Evolutionary conservation across 2,329 filamentous ascomycete genomes (phyloP).

Genomic region (Thelonectria olida): DNA sequence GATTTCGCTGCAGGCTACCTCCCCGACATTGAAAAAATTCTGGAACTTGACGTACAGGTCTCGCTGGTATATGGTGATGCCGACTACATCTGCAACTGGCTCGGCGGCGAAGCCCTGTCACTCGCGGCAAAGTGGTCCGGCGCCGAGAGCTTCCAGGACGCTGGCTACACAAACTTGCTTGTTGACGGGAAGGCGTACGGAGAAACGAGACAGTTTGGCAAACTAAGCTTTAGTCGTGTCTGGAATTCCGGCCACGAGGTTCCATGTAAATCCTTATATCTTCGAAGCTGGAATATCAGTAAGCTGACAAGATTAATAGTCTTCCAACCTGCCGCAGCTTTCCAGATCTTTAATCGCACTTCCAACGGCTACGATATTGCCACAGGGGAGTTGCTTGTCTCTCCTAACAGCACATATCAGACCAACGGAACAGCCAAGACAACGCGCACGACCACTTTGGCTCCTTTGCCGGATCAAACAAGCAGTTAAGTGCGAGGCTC

Average conservation of each 20-base stretch:
- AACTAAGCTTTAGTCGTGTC: conserved; percentile 21
- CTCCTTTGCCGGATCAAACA: conserved; percentile 6
- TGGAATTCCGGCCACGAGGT: conserved; percentile 24
- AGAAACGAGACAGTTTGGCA: conserved; percentile 19
- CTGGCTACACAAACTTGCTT: conserved; percentile 16
- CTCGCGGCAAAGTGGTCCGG: conserved; percentile 9
- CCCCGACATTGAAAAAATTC: conserved; percentile 12
- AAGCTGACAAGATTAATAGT: not conserved
- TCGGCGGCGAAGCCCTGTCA: conserved; percentile 19
- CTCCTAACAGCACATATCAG: conserved; percentile 1
- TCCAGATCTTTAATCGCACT: conserved; percentile 21
- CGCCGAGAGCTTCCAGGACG: conserved; percentile 1
- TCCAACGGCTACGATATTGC: conserved; percentile 18
- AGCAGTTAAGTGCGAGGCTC: not conserved
- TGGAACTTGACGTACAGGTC: conserved; percentile 18
- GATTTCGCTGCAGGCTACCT: conserved; percentile 16
- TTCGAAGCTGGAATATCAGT: not conserved
- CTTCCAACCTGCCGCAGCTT: conserved; percentile 16
- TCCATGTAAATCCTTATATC: conserved; percentile 5
- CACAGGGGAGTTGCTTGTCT: conserved; percentile 6
- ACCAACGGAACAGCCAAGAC: conserved; percentile 16
- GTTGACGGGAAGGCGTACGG: conserved; percentile 17
- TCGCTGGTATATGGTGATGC: conserved; percentile 20
- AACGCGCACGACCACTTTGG: conserved; percentile 10
- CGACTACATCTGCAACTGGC: conserved; percentile 27